Conservation (phyloP, 176 grass and related monocot genomes). For the Triticum aestivum region DNA sequence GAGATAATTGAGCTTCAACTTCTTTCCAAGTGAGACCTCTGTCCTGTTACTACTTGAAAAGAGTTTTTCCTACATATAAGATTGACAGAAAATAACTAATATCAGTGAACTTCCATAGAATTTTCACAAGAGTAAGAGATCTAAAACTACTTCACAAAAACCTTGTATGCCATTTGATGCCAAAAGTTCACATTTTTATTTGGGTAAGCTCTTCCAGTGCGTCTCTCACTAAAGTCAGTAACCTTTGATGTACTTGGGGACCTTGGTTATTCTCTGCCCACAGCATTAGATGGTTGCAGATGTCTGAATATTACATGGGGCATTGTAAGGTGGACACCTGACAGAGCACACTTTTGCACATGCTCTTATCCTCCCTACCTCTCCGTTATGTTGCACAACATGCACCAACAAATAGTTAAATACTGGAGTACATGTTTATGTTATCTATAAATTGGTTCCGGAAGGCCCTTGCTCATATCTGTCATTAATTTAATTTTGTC, state of each 20-base stretch:
- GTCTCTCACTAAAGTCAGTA: background rate
- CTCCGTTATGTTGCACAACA: background rate
- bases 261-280: background rate
- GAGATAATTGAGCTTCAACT: constrained; percentile 84
- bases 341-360: background rate
- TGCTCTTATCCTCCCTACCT: background rate
- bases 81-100: constrained; percentile 22
- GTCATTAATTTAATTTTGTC: constrained; percentile 3
- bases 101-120: constrained; percentile 12
- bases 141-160: constrained; percentile 7
- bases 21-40: constrained; percentile 89
- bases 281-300: constrained; percentile 5
- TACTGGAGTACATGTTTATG: background rate
- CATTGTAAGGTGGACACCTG: background rate
- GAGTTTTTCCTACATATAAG: constrained; percentile 81
- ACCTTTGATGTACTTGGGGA: background rate
- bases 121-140: background rate
- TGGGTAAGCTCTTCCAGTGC: background rate
- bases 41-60: constrained; percentile 90
- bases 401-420: constrained; percentile 16
- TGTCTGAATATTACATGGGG: background rate
- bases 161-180: background rate
- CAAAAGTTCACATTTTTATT: constrained; percentile 5
- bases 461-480: background rate
- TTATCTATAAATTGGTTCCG: constrained; percentile 11